Percentiles rank a stretch among this genome's conserved stretches.
phyloP scores from a whole-genome alignment of 78 protist species.

The Monocercomonoides exilis region DNA sequence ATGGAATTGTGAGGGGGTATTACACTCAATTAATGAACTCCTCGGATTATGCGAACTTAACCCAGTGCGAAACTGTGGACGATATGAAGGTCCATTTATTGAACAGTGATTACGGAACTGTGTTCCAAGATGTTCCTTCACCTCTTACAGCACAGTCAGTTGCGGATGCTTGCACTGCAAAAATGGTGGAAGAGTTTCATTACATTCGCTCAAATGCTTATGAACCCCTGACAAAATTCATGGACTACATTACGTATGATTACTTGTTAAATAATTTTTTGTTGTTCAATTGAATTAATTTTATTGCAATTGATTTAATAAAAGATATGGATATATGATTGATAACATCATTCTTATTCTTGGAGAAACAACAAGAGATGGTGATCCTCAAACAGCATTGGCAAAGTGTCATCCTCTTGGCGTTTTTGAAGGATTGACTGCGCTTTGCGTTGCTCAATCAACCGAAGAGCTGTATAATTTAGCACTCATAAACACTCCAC shows the following conservation, averaged over 20 bases:
- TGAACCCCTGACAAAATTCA: constrained; percentile 82
- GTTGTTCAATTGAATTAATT: background rate
- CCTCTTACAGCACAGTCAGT: constrained; percentile 57
- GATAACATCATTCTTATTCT: constrained; percentile 89
- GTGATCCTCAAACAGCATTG: constrained; percentile 25
- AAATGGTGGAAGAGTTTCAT: constrained; percentile 70
- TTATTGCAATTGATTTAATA: too few species aligned
- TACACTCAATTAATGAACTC: constrained; percentile 60
- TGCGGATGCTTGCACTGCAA: constrained; percentile 34
- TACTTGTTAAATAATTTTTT: constrained; percentile 1
- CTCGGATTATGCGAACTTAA: constrained; percentile 75
- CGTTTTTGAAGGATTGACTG: constrained; percentile 57
- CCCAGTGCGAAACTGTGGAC: constrained; percentile 87
- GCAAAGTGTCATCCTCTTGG: constrained; percentile 93
- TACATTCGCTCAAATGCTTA: constrained; percentile 67
- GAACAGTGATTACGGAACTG: constrained; percentile 84
- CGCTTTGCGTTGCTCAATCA: constrained; percentile 56
- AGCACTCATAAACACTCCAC: constrained; percentile 89
- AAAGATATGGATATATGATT: constrained; percentile 86
- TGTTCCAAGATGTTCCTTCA: constrained; percentile 77
- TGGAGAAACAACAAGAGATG: constrained; percentile 79
- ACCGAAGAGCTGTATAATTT: constrained; percentile 74
- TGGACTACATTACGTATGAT: constrained; percentile 84
- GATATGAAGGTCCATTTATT: constrained; percentile 83
- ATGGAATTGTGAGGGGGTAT: constrained; percentile 46